Percentiles rank a stretch among this genome's conserved stretches.
Conservation (phyloP, 495 filamentous ascomycete species). For the Xylaria nigripes region DNA sequence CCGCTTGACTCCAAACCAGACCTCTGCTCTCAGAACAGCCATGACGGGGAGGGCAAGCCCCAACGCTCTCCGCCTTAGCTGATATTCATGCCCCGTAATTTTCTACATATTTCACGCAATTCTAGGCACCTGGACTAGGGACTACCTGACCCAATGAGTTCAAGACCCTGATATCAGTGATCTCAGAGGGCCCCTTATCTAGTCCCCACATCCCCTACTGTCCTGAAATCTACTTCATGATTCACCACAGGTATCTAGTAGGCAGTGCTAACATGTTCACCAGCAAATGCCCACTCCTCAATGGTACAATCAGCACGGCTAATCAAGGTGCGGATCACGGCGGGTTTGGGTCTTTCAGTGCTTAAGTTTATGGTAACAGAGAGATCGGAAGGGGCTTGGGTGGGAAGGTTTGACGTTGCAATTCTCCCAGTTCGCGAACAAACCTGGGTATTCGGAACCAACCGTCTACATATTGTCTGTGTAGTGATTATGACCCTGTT, state of each 20-base stretch:
- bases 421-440: neutral
- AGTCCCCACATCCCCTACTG: neutral
- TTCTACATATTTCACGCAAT: neutral
- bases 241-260: neutral
- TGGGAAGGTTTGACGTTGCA: neutral
- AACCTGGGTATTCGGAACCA: neutral
- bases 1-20: neutral
- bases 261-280: constrained; percentile 29
- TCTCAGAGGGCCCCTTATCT: neutral
- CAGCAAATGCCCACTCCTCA: constrained; percentile 80
- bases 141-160: neutral
- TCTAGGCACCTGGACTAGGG: neutral
- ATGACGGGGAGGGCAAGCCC: neutral
- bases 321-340: constrained; percentile 46
- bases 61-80: neutral
- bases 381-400: neutral
- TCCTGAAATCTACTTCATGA: neutral
- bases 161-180: neutral
- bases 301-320: constrained; percentile 71
- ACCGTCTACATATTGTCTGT: no score
- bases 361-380: constrained; percentile 13
- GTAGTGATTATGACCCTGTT: no score
- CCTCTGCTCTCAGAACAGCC: neutral
- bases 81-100: neutral
- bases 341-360: constrained; percentile 45